Base-by-base conservation (phyloP, 208 protist genomes). In the Leishmania mexicana region DNA sequence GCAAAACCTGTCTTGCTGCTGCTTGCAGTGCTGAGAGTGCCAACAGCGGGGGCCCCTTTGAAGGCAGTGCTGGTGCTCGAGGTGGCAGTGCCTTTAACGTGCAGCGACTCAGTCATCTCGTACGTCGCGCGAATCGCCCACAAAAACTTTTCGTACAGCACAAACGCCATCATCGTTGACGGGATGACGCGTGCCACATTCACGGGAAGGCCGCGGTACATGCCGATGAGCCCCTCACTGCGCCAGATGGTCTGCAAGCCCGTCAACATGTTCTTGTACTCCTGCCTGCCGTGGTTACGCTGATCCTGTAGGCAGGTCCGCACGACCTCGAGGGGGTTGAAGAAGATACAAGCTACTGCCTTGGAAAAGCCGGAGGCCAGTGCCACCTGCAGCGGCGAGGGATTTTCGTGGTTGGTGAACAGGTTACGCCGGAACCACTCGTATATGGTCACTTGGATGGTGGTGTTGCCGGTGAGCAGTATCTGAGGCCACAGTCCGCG, bases 271-370 rank as follows among this genome's bases (percentile, higher is more conserved):
- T 85, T 90, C 24, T 74, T 57, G 71, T 95, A 97, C 53, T 85
- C 86, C 53, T 17, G 67, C 31, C 47, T 83, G 54, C 87, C 85
- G 31, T 84, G 78, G 78, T 94, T 96, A 51, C 88, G 86, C 58
- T 88, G 85, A 76, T 94, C 92, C 82, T 97, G 94, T 81, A 97
- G 49, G 2, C 94, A 88, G 1, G 94, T 97, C 68, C 94, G 91
- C 28, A 96, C 90, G 58, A 97, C 94, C 74, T 97, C 94, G 35
- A 97, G 84, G 24, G 94, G 94, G 79, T 97, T 97, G 83, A 93
- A 97, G 40, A 96, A 74, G 11, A 71, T 81, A 67, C 85, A 90
- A 24, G 94, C 88, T 49, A 92, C 81, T 2, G 92, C 92, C 83
- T 95, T 97, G 15, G 94, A 90, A 31, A 95, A 35, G 21, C 81